Percentiles rank a stretch among this genome's conserved stretches.
phyloP scores from a whole-genome alignment of 2,329 filamentous ascomycete species.

The Tolypocladium ophioglossoides region DNA sequence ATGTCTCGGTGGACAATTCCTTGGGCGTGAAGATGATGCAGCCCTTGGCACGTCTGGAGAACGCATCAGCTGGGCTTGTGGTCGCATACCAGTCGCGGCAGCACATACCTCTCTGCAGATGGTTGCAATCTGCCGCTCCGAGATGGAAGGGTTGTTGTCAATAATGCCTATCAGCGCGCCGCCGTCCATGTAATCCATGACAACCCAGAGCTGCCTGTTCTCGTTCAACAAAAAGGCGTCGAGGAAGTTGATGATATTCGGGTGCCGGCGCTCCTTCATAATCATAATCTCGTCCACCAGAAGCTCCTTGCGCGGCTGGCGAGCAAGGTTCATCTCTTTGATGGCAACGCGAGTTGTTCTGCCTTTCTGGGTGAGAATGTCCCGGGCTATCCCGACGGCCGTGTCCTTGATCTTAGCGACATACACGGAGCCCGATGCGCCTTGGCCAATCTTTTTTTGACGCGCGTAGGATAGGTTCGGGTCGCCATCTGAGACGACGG shows the following conservation, averaged over 20 bases:
- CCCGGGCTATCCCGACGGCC: constrained; percentile 68
- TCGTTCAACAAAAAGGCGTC: constrained; percentile 95
- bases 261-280: constrained; percentile 98
- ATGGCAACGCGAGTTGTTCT: constrained; percentile 86
- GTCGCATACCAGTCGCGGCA: not conserved
- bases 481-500: constrained; percentile 91
- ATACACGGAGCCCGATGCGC: constrained; percentile 95
- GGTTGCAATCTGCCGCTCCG: constrained; percentile 93
- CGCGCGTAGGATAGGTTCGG: constrained; percentile 94
- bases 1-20: constrained; percentile 99
- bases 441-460: constrained; percentile 99
- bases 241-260: constrained; percentile 97
- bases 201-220: constrained; percentile 93
- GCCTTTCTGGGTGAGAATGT: constrained; percentile 70
- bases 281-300: constrained; percentile 99
- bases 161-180: constrained; percentile 96
- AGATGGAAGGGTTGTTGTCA: constrained; percentile 90
- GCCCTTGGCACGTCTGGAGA: constrained; percentile 79
- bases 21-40: constrained; percentile 89
- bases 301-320: constrained; percentile 93
- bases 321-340: constrained; percentile 98
- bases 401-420: constrained; percentile 90
- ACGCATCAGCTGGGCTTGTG: constrained; percentile 9
- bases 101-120: constrained; percentile 82
- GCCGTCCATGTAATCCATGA: constrained; percentile 99